Evolutionary conservation across 495 filamentous ascomycete genomes (phyloP).

Genomic region (Podospora bellae-mahoneyi): DNA sequence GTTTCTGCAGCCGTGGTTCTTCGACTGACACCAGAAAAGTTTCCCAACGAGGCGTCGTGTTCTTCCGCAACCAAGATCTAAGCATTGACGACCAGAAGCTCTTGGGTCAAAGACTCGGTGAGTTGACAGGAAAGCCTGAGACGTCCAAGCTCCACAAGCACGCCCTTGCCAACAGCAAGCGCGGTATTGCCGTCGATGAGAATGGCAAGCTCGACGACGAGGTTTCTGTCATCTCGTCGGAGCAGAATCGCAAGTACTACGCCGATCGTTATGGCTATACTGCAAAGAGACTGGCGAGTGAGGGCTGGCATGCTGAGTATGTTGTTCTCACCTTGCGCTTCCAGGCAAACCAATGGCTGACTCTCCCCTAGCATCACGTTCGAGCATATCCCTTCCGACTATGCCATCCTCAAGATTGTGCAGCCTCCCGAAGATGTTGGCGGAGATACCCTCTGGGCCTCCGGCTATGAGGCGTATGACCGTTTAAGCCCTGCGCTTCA

Average conservation of each 20-base stretch:
- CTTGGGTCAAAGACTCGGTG: slow-evolving; percentile 62
- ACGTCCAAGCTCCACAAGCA: slow-evolving; percentile 55
- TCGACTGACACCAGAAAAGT: slow-evolving; percentile 43
- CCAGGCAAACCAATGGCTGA: slow-evolving; percentile 4
- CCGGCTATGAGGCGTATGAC: slow-evolving; percentile 69
- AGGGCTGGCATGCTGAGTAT: slow-evolving; percentile 40
- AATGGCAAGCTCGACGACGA: slow-evolving; percentile 61
- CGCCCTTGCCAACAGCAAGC: slow-evolving; percentile 57
- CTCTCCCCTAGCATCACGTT: slow-evolving; percentile 52
- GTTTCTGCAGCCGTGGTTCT: background rate
- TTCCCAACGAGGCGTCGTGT: slow-evolving; percentile 69
- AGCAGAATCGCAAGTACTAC: slow-evolving; percentile 61
- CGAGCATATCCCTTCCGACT: slow-evolving; percentile 60
- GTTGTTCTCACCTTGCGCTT: slow-evolving; percentile 2
- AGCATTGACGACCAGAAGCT: slow-evolving; percentile 58
- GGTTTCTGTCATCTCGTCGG: slow-evolving; percentile 65
- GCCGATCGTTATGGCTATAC: slow-evolving; percentile 51
- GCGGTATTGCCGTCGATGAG: slow-evolving; percentile 46
- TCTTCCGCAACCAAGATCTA: slow-evolving; percentile 70
- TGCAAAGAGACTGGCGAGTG: slow-evolving; percentile 40
- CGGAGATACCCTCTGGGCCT: slow-evolving; percentile 67
- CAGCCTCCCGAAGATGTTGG: slow-evolving; percentile 57
- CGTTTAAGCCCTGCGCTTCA: slow-evolving; percentile 59
- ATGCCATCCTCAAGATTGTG: slow-evolving; percentile 56
- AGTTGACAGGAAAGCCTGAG: slow-evolving; percentile 62